Evolutionary conservation across 441 rosid genomes (phyloP).

Genomic region (Corymbia citriodora): DNA sequence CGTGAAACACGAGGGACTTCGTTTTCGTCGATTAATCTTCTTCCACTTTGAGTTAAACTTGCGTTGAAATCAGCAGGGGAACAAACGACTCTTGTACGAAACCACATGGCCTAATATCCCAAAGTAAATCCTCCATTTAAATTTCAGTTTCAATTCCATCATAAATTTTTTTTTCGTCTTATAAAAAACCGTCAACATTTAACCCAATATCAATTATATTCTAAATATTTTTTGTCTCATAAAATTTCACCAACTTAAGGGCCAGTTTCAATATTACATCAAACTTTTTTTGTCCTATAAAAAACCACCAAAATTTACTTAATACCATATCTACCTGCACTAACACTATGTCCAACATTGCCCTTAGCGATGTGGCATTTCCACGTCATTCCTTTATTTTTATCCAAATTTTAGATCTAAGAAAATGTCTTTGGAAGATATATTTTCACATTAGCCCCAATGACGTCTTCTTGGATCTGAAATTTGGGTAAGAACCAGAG

Average conservation of each 20-base stretch:
- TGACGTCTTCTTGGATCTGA: rapidly evolving
- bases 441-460: neutral
- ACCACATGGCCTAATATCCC: neutral
- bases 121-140: neutral
- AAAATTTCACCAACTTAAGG: neutral
- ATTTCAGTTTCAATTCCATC: neutral
- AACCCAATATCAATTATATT: no score
- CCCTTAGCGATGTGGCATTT: neutral
- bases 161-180: neutral
- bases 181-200: no score
- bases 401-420: neutral
- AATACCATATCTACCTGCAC: rapidly evolving
- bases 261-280: neutral
- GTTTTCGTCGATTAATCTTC: neutral
- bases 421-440: neutral
- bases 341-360: neutral
- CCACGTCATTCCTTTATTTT: neutral
- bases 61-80: neutral
- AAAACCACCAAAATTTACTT: no score
- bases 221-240: neutral
- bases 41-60: neutral
- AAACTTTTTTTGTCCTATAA: no score
- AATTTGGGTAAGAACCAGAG: neutral
- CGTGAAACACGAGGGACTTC: neutral
- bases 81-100: neutral